Evolutionary conservation across 352 stramenopile species (phyloP), one percentile per base, ranked within the genome.

Genomic region (Thalassiosira pacifica): DNA sequence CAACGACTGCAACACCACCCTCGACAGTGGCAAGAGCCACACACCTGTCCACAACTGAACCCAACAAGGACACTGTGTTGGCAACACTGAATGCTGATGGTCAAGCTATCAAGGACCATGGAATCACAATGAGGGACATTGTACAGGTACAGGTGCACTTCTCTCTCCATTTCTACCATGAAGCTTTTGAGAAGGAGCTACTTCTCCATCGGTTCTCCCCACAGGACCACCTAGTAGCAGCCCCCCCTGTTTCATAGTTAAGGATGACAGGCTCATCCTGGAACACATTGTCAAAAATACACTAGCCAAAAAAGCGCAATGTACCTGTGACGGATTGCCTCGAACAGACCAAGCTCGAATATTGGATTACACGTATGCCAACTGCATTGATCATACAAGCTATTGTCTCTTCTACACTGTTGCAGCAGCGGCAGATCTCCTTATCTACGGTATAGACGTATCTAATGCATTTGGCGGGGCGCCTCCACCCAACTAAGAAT

Each of bases 381-480:
- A 69, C 8, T 84, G 68, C 52, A 52, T 87, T 52, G 72, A 90
- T 66, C 71, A 78, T 65, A 76, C 65, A 40, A 63, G 31, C 37
- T 61, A 2, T 26, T 61, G 22, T 63, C 67, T n/a, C 77, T 90
- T 22, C 78, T 89, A 74, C 27, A 66, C 83, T 0, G 16, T 72
- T 10, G 13, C 67, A 24, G 76, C 73, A 3, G 45, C 22, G 6
- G 57, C 86, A 27, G 69, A 76, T 27, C 19, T 83, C 1, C 16
- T 81, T 24, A 70, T 83, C 16, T 66, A 68, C 63, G 78, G 72
- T 11, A 64, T 64, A 24, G 86, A 91, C 67, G 77, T 82, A 24
- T 55, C 45, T 8, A 91, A 91, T 59, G 85, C 76, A 9, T 88
- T 75, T 48, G 78, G 59, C 22, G 83, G 88, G 65, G 69, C 82